Evolutionary conservation across 1,284 basidiomycete species (phyloP).

Genomic region (Porogramme epimiltina): DNA sequence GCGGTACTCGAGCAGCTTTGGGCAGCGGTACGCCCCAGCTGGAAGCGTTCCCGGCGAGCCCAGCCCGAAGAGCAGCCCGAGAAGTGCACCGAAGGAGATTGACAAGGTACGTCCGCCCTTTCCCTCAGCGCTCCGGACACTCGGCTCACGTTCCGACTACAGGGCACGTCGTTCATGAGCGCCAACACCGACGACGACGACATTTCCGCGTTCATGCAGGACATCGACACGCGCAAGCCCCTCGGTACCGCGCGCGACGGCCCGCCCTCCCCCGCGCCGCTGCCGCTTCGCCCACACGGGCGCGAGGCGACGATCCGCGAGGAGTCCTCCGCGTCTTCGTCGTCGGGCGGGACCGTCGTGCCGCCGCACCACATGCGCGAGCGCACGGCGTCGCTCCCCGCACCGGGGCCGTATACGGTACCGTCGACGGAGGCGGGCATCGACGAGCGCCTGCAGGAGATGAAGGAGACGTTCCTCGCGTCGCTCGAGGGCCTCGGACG

Average conservation of each 20-base stretch:
- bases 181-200: constrained; percentile 70
- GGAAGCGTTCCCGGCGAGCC: constrained; percentile 41
- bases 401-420: constrained; percentile 50
- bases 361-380: too few species aligned
- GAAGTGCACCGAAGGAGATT: constrained; percentile 38
- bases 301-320: constrained; percentile 18
- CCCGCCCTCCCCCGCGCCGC: constrained; percentile 7
- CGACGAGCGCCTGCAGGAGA: constrained; percentile 58
- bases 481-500: constrained; percentile 43
- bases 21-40: constrained; percentile 57
- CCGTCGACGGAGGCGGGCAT: constrained; percentile 60
- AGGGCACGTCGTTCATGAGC: constrained; percentile 48
- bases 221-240: constrained; percentile 69
- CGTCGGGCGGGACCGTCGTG: constrained; percentile 6
- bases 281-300: background rate
- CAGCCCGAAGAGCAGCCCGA: constrained; percentile 44
- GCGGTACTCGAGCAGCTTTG: constrained; percentile 67
- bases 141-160: too few species aligned
- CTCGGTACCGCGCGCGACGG: constrained; percentile 36
- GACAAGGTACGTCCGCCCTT: constrained; percentile 38
- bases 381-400: constrained; percentile 23
- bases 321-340: constrained; percentile 10
- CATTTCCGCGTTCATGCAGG: constrained; percentile 72
- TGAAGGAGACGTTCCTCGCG: constrained; percentile 66
- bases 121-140: too few species aligned